A percentile compares a stretch with the other conserved stretches of the same genome.
These are phyloP conservation scores for Globisporangium spinosum DNA, from an alignment of 352 stramenopile genomes.

Conservation along the genomic window DNA sequence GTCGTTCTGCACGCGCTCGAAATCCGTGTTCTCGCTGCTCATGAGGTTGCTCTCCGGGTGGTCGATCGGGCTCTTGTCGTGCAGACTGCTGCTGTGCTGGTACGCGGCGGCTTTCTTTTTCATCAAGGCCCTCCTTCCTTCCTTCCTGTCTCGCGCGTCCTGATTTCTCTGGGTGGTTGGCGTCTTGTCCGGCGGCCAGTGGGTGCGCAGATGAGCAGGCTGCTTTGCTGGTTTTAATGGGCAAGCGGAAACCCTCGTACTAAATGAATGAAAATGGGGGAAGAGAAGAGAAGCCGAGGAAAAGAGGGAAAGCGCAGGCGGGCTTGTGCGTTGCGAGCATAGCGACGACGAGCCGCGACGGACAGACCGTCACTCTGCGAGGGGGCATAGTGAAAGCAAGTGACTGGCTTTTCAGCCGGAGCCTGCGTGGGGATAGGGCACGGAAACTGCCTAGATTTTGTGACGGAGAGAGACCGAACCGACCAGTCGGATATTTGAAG, in stretches of 20 bases:
- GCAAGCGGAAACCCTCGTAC: not conserved
- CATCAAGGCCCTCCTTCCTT: conserved; percentile 3
- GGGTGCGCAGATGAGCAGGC: not conserved
- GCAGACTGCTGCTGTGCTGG: conserved; percentile 1
- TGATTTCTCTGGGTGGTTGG: not conserved
- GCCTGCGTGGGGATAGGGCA: conserved; percentile 20
- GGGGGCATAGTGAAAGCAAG: conserved; percentile 3
- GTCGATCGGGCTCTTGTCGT: conserved; percentile 17
- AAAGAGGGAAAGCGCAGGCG: not conserved
- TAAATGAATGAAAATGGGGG: conserved; percentile 1
- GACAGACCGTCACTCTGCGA: not conserved
- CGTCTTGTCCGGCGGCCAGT: not conserved
- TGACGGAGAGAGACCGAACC: not conserved
- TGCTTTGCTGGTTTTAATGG: not conserved
- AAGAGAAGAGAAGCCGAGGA: not conserved
- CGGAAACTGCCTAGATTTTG: conserved; percentile 8
- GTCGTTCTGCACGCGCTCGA: conserved; percentile 51
- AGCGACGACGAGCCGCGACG: not conserved
- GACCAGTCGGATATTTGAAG: not conserved
- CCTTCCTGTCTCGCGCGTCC: not conserved
- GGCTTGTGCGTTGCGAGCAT: not conserved
- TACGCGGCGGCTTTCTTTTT: conserved; percentile 12
- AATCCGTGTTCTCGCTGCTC: conserved; percentile 38
- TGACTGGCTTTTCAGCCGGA: conserved; percentile 2
- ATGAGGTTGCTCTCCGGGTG: conserved; percentile 17